Evolutionary conservation across 129 eudicot species (phyloP).

Genomic region (Flaveria bidentis): DNA sequence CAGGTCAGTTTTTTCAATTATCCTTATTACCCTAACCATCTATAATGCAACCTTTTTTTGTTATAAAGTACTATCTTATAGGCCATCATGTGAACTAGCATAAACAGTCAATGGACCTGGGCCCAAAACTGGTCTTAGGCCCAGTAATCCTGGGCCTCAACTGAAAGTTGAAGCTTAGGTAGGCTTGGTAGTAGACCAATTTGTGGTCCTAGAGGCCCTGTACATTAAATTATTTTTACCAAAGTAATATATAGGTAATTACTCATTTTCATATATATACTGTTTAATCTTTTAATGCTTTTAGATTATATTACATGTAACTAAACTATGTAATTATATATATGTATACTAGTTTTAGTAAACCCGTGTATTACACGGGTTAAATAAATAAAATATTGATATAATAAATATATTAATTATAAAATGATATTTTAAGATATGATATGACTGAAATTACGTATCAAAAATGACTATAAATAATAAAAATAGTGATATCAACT

Average conservation of each 20-base stretch:
- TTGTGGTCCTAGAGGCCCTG: background rate
- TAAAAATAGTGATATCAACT: too few relatives aligned
- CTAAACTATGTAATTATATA: background rate
- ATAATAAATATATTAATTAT: too few relatives aligned
- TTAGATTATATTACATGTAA: background rate
- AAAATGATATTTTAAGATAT: too few relatives aligned
- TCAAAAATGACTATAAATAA: too few relatives aligned
- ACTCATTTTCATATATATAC: background rate
- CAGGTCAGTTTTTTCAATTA: slow-evolving; percentile 35
- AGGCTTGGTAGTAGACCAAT: too few relatives aligned
- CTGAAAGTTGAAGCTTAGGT: too few relatives aligned
- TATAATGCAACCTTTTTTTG: too few relatives aligned
- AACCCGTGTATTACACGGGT: too few relatives aligned
- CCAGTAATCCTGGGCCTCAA: background rate
- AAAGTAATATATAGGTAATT: too few relatives aligned
- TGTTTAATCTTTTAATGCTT: background rate
- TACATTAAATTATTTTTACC: background rate
- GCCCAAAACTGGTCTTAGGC: background rate
- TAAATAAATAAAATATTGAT: too few relatives aligned
- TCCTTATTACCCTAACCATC: background rate
- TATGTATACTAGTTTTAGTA: too few relatives aligned
- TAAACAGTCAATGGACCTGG: background rate
- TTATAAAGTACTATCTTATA: background rate
- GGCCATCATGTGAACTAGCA: background rate
- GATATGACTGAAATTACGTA: too few relatives aligned